A percentile compares a stretch with the other conserved stretches of the same genome.
phyloP scores from a whole-genome alignment of 495 filamentous ascomycete species.

The Penicillium robsamsonii region DNA sequence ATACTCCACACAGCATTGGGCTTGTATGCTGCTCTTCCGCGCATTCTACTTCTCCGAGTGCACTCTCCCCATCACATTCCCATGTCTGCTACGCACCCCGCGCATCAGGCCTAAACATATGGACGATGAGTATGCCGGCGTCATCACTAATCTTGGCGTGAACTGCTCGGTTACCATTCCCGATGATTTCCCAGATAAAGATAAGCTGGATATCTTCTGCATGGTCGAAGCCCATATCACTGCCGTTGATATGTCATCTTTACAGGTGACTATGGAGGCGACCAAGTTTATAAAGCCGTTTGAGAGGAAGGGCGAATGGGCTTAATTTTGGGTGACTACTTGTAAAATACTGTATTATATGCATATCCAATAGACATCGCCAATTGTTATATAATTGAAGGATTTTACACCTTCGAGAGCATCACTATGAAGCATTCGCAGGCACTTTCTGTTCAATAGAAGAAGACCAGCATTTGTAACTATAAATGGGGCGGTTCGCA shows the following conservation, averaged over 20 bases:
- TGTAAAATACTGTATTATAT: constrained; percentile 24
- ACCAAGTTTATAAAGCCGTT: constrained; percentile 44
- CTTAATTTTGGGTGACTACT: constrained; percentile 12
- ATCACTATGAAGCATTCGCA: neutral
- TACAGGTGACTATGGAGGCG: constrained; percentile 52
- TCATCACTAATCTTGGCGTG: constrained; percentile 37
- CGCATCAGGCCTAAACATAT: constrained; percentile 32
- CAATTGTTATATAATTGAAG: constrained; percentile 2
- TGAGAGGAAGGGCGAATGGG: constrained; percentile 39
- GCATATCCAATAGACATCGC: constrained; percentile 1
- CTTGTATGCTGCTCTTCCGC: constrained; percentile 67
- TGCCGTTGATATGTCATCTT: constrained; percentile 52
- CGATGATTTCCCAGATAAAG: constrained; percentile 27
- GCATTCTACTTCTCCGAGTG: constrained; percentile 71
- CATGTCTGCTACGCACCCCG: constrained; percentile 46
- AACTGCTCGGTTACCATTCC: constrained; percentile 31
- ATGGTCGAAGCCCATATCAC: constrained; percentile 57
- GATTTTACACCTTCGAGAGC: neutral
- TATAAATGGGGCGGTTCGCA: neutral
- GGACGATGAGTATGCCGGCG: constrained; percentile 27
- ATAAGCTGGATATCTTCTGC: constrained; percentile 45
- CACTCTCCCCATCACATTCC: constrained; percentile 61
- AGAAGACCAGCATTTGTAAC: neutral
- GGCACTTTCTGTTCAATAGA: neutral
- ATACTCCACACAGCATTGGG: constrained; percentile 56